A percentile compares a stretch with the other conserved stretches of the same genome.
Evolutionary conservation across 2,329 filamentous ascomycete genomes (phyloP).

Genomic region (Fragosphaeria purpurea): DNA sequence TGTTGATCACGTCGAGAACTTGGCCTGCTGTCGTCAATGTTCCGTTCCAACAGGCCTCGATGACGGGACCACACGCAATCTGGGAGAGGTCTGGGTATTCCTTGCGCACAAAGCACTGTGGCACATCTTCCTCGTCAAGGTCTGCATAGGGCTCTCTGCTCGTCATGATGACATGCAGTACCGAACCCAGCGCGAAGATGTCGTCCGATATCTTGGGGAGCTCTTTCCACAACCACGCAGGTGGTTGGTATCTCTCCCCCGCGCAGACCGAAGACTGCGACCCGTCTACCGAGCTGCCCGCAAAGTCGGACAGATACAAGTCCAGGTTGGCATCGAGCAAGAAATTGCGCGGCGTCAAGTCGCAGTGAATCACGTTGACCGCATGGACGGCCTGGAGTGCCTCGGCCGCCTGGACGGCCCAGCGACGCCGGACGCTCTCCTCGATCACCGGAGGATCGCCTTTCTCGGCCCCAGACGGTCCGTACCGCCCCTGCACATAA

Average conservation of each 20-base stretch:
- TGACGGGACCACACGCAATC: background rate
- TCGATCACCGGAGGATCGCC: background rate
- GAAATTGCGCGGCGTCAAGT: background rate
- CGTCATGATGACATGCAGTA: background rate
- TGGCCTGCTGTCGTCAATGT: background rate
- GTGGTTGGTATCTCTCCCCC: background rate
- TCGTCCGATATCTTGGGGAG: background rate
- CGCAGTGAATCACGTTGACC: background rate
- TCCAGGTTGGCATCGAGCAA: background rate
- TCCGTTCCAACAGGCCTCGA: background rate
- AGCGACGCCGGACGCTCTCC: background rate
- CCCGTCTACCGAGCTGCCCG: background rate
- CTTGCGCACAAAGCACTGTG: background rate
- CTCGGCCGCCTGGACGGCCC: background rate
- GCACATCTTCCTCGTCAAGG: background rate
- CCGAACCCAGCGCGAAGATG: background rate
- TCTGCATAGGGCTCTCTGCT: background rate
- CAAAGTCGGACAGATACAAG: conserved; percentile 1
- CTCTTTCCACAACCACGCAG: background rate
- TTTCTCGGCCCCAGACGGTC: background rate
- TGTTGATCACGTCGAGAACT: background rate
- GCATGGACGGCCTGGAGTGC: background rate
- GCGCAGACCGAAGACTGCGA: background rate
- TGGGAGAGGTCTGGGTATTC: background rate
- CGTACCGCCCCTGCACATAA: background rate